These are phyloP conservation scores for Digitaria exilis DNA, from an alignment of 202 grass and related monocot genomes.

Conservation along the genomic window DNA sequence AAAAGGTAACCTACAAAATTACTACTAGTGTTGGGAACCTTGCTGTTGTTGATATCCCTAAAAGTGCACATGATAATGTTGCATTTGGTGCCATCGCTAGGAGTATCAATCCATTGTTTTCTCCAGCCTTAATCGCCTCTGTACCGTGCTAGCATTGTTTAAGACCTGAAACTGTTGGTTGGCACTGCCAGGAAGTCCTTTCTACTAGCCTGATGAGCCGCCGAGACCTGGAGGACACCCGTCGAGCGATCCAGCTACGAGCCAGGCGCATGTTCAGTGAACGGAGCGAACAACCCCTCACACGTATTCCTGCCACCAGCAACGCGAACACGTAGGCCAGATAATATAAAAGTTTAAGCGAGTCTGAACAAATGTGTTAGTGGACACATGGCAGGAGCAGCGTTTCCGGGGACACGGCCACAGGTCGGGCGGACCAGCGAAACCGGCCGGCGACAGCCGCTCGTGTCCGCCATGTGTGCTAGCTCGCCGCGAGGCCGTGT, in stretches of 20 bases:
- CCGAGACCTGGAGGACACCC: constrained; percentile 12
- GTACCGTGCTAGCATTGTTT: not conserved
- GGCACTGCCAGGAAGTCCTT: not conserved
- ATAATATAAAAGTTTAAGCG: not conserved
- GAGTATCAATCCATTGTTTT: not conserved
- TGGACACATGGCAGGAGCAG: constrained; percentile 40
- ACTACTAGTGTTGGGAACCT: not conserved
- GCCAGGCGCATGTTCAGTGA: constrained; percentile 28
- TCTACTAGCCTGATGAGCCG: not conserved
- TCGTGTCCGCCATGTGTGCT: constrained; percentile 33
- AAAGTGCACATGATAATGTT: not conserved
- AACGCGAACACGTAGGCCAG: not conserved
- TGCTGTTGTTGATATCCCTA: not conserved
- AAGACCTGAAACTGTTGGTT: not conserved
- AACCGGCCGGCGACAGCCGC: constrained; percentile 30
- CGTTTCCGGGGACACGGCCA: constrained; percentile 28
- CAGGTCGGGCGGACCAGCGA: constrained; percentile 17
- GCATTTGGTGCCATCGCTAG: not conserved
- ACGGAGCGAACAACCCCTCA: not conserved
- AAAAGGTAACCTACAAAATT: not conserved
- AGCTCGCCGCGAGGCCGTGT: not conserved
- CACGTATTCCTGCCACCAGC: constrained; percentile 26
- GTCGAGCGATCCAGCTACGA: constrained; percentile 4
- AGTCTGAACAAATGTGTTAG: not conserved
- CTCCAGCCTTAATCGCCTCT: not conserved